Conservation (phyloP, 169 alveolate genomes). For the Cyclospora cayetanensis region DNA sequence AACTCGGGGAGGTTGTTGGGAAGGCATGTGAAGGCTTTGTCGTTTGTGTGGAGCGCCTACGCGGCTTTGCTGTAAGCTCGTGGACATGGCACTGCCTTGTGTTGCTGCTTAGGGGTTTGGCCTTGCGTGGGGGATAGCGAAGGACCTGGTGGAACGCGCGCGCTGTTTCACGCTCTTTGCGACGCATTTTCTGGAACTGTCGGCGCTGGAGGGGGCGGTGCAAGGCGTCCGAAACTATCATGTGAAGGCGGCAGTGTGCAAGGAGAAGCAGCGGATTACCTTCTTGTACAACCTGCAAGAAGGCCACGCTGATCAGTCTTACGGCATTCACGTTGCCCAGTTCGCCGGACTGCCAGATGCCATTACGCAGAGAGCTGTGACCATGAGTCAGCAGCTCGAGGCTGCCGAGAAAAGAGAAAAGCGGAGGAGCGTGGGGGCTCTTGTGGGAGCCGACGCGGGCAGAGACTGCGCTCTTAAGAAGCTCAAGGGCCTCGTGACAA, state of each 20-base stretch:
- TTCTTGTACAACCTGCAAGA: conserved; percentile 91
- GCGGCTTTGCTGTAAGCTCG: background rate
- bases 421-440: background rate
- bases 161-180: conserved; percentile 96
- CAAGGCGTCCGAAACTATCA: conserved; percentile 41
- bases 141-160: conserved; percentile 89
- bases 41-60: background rate
- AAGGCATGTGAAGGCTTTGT: background rate
- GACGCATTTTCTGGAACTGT: conserved; percentile 98
- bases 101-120: conserved; percentile 91
- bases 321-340: conserved; percentile 96
- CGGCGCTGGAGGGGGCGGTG: conserved; percentile 84
- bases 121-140: conserved; percentile 97
- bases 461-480: background rate
- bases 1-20: too few relatives aligned
- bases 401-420: conserved; percentile 3
- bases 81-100: too few relatives aligned
- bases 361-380: conserved; percentile 56
- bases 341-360: conserved; percentile 91
- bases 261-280: conserved; percentile 64
- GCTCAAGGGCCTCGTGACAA: background rate
- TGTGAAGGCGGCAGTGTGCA: conserved; percentile 62
- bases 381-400: background rate
- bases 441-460: background rate
- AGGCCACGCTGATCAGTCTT: conserved; percentile 92